Conservation (phyloP, 2,329 filamentous ascomycete species). For the Sclerotiophoma versabilis region DNA sequence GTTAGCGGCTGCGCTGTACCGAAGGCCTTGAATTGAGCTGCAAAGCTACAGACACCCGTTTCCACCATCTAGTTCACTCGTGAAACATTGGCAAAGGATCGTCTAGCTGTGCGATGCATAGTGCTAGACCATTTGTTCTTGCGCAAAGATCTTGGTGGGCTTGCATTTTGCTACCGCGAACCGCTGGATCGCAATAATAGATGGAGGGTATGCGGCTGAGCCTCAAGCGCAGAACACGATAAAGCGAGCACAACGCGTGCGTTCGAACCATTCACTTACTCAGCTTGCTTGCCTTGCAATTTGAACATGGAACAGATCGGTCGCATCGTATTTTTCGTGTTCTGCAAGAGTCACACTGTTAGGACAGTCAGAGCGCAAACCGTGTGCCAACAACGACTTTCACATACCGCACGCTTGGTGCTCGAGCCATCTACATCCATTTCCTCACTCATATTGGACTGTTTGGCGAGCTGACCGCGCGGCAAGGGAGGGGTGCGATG, state of each 20-base stretch:
- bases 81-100: neutral
- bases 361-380: neutral
- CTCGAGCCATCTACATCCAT: slow-evolving; percentile 41
- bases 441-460: slow-evolving; percentile 41
- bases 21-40: neutral
- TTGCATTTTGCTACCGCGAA: neutral
- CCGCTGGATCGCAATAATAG: too few species aligned
- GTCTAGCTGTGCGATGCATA: neutral
- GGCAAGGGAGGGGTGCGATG: slow-evolving; percentile 24
- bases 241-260: neutral
- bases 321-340: slow-evolving; percentile 48
- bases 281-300: slow-evolving; percentile 47
- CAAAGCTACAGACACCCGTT: too few species aligned
- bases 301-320: slow-evolving; percentile 44
- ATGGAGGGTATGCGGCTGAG: neutral
- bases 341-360: slow-evolving; percentile 46
- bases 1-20: slow-evolving; percentile 9
- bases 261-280: slow-evolving; percentile 26
- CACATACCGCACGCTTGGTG: slow-evolving; percentile 41
- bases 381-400: neutral
- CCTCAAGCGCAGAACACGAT: neutral
- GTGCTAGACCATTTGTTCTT: neutral
- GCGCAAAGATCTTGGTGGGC: neutral
- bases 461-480: slow-evolving; percentile 20
- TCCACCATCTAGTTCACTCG: too few species aligned